phyloP scores from a whole-genome alignment of 2,329 filamentous ascomycete genomes.

The Tothia fuscella region DNA sequence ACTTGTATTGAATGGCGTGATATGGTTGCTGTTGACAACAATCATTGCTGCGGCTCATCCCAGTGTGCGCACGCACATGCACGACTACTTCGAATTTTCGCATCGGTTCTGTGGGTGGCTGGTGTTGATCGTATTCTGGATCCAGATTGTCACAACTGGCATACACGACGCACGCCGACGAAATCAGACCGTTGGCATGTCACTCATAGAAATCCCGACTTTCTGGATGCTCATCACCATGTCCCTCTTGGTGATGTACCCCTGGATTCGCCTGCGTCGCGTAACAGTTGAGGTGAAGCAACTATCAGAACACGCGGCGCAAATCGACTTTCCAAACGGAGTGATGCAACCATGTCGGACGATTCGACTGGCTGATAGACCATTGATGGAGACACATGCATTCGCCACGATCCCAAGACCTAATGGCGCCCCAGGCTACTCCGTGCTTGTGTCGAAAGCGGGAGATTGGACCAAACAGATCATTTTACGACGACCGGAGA shows the following conservation, averaged over 20 bases:
- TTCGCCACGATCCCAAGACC: constrained; percentile 62
- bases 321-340: constrained; percentile 46
- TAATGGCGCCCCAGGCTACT: constrained; percentile 43
- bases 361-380: constrained; percentile 49
- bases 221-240: constrained; percentile 57
- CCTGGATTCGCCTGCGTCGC: constrained; percentile 53
- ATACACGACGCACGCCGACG: constrained; percentile 25
- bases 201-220: constrained; percentile 35
- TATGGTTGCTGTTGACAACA: constrained; percentile 44
- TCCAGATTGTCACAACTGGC: constrained; percentile 45
- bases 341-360: constrained; percentile 45
- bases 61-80: constrained; percentile 46
- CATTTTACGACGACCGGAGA: constrained; percentile 48
- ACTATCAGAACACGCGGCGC: constrained; percentile 57
- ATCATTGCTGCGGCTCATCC: constrained; percentile 56
- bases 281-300: constrained; percentile 50
- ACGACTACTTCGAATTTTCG: constrained; percentile 58
- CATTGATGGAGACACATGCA: constrained; percentile 60
- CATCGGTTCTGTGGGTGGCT: constrained; percentile 68
- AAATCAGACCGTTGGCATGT: constrained; percentile 15
- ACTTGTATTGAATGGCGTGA: constrained; percentile 41
- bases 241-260: constrained; percentile 52
- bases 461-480: constrained; percentile 61
- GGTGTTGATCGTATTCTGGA: constrained; percentile 53
- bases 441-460: constrained; percentile 57